Conservation (phyloP, 2,329 filamentous ascomycete species). For the Hypoxylon sp. region DNA sequence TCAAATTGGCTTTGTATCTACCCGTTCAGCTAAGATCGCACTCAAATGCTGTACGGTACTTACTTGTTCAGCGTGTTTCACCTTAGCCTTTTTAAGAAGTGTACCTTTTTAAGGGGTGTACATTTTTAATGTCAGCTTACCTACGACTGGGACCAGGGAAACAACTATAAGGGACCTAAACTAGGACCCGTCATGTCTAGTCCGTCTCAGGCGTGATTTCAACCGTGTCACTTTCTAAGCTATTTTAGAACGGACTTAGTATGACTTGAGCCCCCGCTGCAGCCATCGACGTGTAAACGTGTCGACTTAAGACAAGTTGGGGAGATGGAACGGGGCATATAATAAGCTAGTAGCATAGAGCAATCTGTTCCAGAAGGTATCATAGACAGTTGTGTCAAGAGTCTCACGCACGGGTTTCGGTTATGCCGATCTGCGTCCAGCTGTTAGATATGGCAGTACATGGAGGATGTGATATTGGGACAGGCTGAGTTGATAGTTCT, state of each 20-base stretch:
- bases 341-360: neutral
- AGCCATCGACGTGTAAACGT: neutral
- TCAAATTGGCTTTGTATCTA: neutral
- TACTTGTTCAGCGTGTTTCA: too few relatives aligned
- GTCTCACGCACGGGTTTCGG: neutral
- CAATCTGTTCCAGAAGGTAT: neutral
- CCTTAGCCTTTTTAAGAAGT: neutral
- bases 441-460: neutral
- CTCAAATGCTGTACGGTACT: neutral
- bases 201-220: neutral
- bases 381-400: neutral
- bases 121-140: neutral
- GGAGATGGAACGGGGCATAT: neutral
- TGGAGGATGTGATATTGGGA: neutral
- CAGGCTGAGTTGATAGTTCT: neutral
- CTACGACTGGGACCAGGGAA: neutral
- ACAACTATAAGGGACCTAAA: neutral
- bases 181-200: neutral
- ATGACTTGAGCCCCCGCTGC: neutral
- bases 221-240: neutral
- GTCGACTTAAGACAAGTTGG: neutral
- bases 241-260: neutral
- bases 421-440: neutral
- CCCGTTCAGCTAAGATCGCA: neutral
- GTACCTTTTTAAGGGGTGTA: neutral